Base-by-base conservation (phyloP, 345 rosid genomes). In the Citropsis articulata region DNA sequence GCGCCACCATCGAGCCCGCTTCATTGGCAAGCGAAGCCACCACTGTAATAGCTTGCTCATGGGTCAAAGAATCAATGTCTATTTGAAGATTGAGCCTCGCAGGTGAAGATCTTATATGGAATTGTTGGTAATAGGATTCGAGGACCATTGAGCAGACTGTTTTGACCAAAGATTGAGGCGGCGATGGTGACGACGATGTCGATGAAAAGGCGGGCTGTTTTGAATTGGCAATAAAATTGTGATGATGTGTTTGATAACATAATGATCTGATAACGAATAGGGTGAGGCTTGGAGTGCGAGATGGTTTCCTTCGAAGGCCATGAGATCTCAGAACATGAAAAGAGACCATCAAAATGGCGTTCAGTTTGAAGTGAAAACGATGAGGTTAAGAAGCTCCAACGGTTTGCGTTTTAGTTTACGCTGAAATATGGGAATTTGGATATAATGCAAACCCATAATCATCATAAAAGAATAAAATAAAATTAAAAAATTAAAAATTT, bases 1-100 rank as follows among this genome's bases (percentile, higher is more conserved):
- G 77, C 1, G 98, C 90, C 76, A 90, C 98, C 92, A 93, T 88
- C 0, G 98, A 90, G 38, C 98, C 98, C 0, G 89, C 90, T 84
- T 93, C 96, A 56, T 78, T 79, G 27, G 92, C 93, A 42, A 95
- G 91, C 7, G 90, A 90, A 75, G 98, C 93, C 40, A 92, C 94
- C 7, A 90, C 80, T 1, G 91, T 90, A 19, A 92, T 83, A n/a
- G 88, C 91, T 69, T 95, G 94, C 38, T 95, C 98, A 55, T 80
- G 91, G 71, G 88, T 88, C 72, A 95, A 78, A 77, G 94, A 88
- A 21, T 83, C 84, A 0, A 82, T 80, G 68, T 85, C 61, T 56
- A 91, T 33, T 27, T 78, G 66, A 65, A 88, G 93, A 53, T 72
- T 73, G 80, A 91, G 85, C 8, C 71, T 78, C 53, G 88, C 81